Evolutionary conservation across 1,284 basidiomycete species (phyloP).

Genomic region (Tilletia walkeri): DNA sequence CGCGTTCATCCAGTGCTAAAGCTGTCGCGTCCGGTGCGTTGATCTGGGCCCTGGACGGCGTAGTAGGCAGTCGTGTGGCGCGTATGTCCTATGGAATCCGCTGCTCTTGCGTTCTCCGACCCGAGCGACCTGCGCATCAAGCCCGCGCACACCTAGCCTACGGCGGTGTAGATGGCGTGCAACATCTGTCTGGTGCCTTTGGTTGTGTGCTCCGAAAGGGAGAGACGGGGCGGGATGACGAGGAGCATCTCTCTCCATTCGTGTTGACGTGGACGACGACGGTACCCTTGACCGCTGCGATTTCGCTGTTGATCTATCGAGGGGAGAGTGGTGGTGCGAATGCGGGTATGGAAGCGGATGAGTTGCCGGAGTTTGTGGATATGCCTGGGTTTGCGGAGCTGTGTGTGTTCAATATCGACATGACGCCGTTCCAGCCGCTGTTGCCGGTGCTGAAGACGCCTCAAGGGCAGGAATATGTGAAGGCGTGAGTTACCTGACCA

Average conservation of each 20-base stretch:
- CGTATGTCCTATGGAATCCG: conserved; percentile 25
- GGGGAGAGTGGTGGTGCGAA: conserved; percentile 6
- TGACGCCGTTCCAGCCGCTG: conserved; percentile 25
- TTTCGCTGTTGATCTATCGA: conserved; percentile 24
- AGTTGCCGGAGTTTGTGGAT: conserved; percentile 24
- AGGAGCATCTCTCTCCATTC: conserved; percentile 24
- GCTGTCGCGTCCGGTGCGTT: conserved; percentile 25
- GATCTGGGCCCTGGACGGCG: conserved; percentile 25
- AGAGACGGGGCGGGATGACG: conserved; percentile 25
- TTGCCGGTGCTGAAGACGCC: conserved; percentile 19
- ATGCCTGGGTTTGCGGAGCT: conserved; percentile 25
- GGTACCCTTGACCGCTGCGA: conserved; percentile 22
- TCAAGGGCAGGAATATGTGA: conserved; percentile 23
- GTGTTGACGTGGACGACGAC: conserved; percentile 23
- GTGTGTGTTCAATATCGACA: conserved; percentile 25
- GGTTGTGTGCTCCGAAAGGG: conserved; percentile 24
- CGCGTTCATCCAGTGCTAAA: conserved; percentile 13
- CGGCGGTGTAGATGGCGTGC: conserved; percentile 23
- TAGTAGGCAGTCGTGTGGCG: conserved; percentile 21
- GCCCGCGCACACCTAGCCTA: conserved; percentile 20
- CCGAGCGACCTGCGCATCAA: conserved; percentile 16
- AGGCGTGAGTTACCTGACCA: conserved; percentile 4
- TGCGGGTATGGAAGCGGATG: background rate
- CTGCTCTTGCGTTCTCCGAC: conserved; percentile 20
- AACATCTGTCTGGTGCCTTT: conserved; percentile 25